Evolutionary conservation across 441 rosid species (phyloP), one percentile per base, ranked within the genome.

Genomic region (Pelargonium citronellum): DNA sequence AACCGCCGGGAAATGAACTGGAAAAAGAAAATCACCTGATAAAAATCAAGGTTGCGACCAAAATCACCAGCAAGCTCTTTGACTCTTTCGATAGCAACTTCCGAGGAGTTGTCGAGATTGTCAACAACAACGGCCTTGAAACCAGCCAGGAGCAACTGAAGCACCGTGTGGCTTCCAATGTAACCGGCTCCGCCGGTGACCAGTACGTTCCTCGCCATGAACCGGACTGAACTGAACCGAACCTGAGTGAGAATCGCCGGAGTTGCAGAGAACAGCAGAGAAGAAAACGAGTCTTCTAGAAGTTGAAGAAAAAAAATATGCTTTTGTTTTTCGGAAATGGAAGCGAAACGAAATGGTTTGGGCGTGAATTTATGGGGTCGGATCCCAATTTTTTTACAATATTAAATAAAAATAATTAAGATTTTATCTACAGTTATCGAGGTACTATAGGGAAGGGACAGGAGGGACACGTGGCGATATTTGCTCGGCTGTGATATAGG

Each of bases 171-270:
- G 70, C 87, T 89, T 1, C 98, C 98, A 71, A 91, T 94, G 74
- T 89, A 94, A 53, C 98, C 98, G 73, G 97, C 92, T 12, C 97
- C 98, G 9, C 98, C 98, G 63, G 94, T 90, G 13, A 94, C 97
- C 67, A 94, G 79, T 64, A 94, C 72, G 62, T 20, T 85, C 68
- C 70, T 75, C 70, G 81, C 78, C 95, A 85, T 87, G 17, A 51
- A 17, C 13, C 55, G 55, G 12, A 49, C n/a, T n/a, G n/a, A n/a
- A n/a, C n/a, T n/a, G n/a, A n/a, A n/a, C n/a, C n/a, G n/a, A n/a
- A n/a, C n/a, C n/a, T n/a, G n/a, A n/a, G n/a, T n/a, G 12, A n/a
- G 55, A 49, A 49, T 53, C 8, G 60, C 60, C 55, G 55, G 55
- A 47, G 13, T 12, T 47, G 55, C 15, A 47, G 55, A 12, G 15